Base-by-base conservation (phyloP, 1,284 basidiomycete genomes). In the Microbotryomycetes sp. region DNA sequence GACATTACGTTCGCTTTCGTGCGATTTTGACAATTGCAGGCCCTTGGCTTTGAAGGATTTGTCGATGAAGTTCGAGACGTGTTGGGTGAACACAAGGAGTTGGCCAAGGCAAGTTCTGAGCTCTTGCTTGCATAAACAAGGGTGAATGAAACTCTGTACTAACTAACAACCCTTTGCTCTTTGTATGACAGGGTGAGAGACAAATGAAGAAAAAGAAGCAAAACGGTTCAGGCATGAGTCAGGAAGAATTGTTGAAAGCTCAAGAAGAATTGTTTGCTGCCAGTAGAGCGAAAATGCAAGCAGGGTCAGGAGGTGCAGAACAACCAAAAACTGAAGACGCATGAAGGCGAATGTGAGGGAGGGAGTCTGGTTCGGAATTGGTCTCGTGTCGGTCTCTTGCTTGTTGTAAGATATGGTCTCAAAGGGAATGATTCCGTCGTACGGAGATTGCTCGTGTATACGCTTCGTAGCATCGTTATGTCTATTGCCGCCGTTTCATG, bases 201-300 rank as follows among this genome's bases (percentile, higher is more conserved):
- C 86, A 92, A 78, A 87, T 86, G 82, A 91, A 91, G 74, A 85
- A 87, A 12, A 87, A 88, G 50, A 91, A 92, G 76, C 83, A 70
- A 14, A 67, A 66, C 1, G 84, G 87, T 66, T 91, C 89, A 49
- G 94, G 93, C 29, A 80, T 97, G 77, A 88, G 89, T 15, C 86
- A 91, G 73, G 94, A 92, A 74, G 89, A 98, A 74, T 82, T 97
- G 31, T 79, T 88, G 55, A 85, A 84, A 61, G 83, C 88, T 73
- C 94, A 98, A 78, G 89, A 97, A 76, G 82, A 84, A 67, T 80
- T 98, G 46, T 98, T 98, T 72, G 92, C 92, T 15, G 86, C 86
- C 46, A 92, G 89, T 76, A 86, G 79, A 65, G 81, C 81, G 3
- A 70, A 80, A 29, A 79, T 80, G 51, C 80, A 80, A 26, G 79